These are phyloP conservation scores for Myotisia sp. DNA, from an alignment of 2,329 filamentous ascomycete species.

Conservation along the genomic window DNA sequence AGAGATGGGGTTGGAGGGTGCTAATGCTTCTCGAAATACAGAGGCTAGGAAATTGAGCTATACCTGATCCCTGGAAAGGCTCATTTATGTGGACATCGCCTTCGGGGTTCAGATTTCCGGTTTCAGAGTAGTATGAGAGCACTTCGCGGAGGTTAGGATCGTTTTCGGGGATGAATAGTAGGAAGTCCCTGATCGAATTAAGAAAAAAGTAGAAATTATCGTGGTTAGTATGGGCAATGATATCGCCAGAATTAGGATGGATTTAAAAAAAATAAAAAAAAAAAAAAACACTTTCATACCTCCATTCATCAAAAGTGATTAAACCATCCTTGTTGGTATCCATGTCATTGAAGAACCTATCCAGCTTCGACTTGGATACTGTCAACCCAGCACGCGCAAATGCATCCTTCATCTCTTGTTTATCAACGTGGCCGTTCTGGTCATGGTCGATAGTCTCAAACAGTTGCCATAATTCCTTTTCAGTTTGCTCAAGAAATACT, in stretches of 20 bases:
- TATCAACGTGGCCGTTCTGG: conserved; percentile 72
- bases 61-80: conserved; percentile 88
- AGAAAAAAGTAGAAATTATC: background rate
- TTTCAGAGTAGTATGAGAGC: conserved; percentile 79
- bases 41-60: conserved; percentile 29
- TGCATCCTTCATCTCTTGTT: conserved; percentile 64
- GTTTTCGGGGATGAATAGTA: conserved; percentile 66
- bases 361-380: conserved; percentile 61
- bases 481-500: conserved; percentile 72
- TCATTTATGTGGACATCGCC: conserved; percentile 91
- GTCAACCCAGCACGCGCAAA: conserved; percentile 65
- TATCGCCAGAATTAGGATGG: too few relatives aligned
- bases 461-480: conserved; percentile 64
- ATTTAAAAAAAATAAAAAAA: background rate
- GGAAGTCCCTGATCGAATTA: conserved; percentile 56
- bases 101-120: conserved; percentile 79
- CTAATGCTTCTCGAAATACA: conserved; percentile 39
- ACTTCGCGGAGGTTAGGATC: conserved; percentile 56
- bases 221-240: too few relatives aligned
- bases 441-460: conserved; percentile 81
- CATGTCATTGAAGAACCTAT: conserved; percentile 77
- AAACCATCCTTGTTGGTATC: conserved; percentile 75
- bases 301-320: conserved; percentile 91
- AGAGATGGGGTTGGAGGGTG: conserved; percentile 37
- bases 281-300: conserved; percentile 40